phyloP scores from a whole-genome alignment of 2,329 filamentous ascomycete genomes.

The Fusarium graminum region DNA sequence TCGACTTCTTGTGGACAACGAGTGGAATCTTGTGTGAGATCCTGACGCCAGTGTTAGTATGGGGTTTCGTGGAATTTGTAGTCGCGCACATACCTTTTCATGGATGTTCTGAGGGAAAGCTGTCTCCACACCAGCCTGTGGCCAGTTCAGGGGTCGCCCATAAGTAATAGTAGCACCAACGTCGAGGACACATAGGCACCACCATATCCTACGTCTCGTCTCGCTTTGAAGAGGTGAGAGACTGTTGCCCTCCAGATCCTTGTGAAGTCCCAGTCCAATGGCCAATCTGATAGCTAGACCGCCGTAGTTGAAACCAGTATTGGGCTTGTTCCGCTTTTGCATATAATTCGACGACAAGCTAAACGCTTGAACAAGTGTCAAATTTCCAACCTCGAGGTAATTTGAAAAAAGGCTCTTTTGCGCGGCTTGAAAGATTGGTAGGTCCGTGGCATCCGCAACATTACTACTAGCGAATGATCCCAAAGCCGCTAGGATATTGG shows the following conservation, averaged over 20 bases:
- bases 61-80: fast-evolving
- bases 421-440: constrained; percentile 28
- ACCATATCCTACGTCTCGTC: constrained; percentile 33
- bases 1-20: constrained; percentile 26
- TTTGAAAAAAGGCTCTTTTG: constrained; percentile 31
- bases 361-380: constrained; percentile 32
- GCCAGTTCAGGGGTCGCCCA: constrained; percentile 34
- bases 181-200: constrained; percentile 32
- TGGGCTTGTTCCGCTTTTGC: constrained; percentile 36
- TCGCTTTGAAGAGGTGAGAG: constrained; percentile 24
- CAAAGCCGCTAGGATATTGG: constrained; percentile 21
- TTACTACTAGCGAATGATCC: constrained; percentile 30
- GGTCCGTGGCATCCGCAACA: constrained; percentile 12
- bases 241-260: constrained; percentile 18
- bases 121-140: constrained; percentile 29
- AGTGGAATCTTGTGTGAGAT: constrained; percentile 20
- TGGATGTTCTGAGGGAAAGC: constrained; percentile 28
- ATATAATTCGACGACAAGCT: constrained; percentile 22
- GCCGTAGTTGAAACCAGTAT: constrained; percentile 29
- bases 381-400: constrained; percentile 29
- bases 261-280: constrained; percentile 25
- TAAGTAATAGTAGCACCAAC: constrained; percentile 30
- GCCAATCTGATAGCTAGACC: constrained; percentile 27
- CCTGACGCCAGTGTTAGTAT: background rate
- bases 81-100: constrained; percentile 8